Evolutionary conservation across 148 eudicot genomes (phyloP).

Genomic region (Rhododendron kiyosumense): DNA sequence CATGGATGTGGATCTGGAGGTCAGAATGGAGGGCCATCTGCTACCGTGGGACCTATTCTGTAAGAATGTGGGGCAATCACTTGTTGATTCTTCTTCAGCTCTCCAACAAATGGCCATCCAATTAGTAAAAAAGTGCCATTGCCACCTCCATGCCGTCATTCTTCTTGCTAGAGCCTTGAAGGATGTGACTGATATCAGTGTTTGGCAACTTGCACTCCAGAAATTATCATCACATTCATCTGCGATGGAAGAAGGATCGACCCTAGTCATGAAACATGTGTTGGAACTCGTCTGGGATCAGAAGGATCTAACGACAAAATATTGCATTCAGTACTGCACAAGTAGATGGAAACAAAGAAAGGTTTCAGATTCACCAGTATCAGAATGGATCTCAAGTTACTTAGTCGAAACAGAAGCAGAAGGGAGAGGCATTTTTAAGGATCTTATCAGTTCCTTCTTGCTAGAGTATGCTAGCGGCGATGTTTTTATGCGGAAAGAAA

Average conservation of each 20-base stretch:
- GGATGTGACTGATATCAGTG: too few species aligned
- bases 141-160: background rate
- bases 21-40: background rate
- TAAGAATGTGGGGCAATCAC: background rate
- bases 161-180: background rate
- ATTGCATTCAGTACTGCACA: background rate
- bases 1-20: background rate
- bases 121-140: background rate
- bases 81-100: background rate
- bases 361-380: background rate
- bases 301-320: background rate
- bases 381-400: background rate
- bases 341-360: background rate
- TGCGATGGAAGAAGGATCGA: background rate
- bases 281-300: background rate
- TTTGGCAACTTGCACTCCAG: background rate
- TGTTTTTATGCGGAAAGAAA: background rate
- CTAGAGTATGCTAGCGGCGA: background rate
- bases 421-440: background rate
- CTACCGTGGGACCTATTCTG: background rate
- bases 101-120: background rate
- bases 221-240: background rate
- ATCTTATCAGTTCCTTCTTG: slow-evolving; percentile 1
- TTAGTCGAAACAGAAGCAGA: background rate
- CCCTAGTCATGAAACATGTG: background rate